phyloP scores from a whole-genome alignment of 1,284 basidiomycete species.

The Omphalotus olearius region DNA sequence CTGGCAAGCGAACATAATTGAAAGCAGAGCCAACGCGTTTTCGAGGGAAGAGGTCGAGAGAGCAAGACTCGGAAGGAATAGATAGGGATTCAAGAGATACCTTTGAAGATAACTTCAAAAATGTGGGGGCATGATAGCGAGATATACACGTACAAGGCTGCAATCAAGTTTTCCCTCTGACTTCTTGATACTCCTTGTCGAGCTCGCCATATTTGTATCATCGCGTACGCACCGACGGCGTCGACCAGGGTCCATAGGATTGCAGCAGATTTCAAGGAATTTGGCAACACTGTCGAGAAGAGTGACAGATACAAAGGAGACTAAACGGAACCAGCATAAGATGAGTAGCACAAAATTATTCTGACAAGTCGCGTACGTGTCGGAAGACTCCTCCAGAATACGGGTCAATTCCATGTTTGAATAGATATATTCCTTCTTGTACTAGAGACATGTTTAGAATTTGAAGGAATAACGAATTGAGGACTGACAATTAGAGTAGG shows the following conservation, averaged over 20 bases:
- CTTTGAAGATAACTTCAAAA: conserved; percentile 33
- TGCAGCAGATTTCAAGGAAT: conserved; percentile 42
- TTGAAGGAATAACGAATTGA: conserved; percentile 1
- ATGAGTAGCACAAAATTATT: conserved; percentile 12
- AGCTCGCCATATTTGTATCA: conserved; percentile 65
- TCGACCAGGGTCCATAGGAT: conserved; percentile 74
- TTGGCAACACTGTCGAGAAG: conserved; percentile 66
- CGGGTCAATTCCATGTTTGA: conserved; percentile 69
- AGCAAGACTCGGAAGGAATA: conserved; percentile 74
- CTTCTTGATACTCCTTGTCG: conserved; percentile 44
- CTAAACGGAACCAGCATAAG: conserved; percentile 33
- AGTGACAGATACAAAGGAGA: conserved; percentile 79
- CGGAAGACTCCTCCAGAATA: conserved; percentile 83
- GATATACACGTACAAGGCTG: conserved; percentile 49
- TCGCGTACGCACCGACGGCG: conserved; percentile 57
- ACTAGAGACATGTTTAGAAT: conserved; percentile 43
- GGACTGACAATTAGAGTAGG: conserved; percentile 47
- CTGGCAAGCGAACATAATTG: conserved; percentile 70
- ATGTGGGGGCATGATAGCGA: background rate
- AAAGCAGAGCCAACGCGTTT: conserved; percentile 63
- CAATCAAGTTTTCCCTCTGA: conserved; percentile 53
- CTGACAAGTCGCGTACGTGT: conserved; percentile 58
- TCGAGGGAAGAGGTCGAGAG: conserved; percentile 80
- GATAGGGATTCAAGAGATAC: conserved; percentile 87
- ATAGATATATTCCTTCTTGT: conserved; percentile 82